Conservation (phyloP, 2,329 filamentous ascomycete genomes). For the Fusarium decemcellulare region DNA sequence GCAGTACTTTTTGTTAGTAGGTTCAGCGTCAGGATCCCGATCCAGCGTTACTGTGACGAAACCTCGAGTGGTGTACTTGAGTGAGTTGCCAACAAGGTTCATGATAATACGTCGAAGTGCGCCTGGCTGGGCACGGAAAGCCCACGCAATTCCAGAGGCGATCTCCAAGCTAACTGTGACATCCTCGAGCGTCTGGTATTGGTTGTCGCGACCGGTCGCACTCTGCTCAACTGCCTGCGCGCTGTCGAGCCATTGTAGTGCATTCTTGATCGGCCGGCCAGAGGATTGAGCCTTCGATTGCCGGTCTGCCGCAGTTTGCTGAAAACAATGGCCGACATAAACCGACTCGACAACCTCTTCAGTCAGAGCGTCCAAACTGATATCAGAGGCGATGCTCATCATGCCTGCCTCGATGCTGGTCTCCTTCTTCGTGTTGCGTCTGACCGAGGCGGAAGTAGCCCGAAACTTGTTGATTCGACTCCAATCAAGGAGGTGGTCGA, state of each 20-base stretch:
- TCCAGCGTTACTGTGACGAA: constrained; percentile 46
- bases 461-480: constrained; percentile 66
- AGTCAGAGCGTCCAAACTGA: constrained; percentile 54
- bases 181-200: constrained; percentile 5
- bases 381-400: constrained; percentile 31
- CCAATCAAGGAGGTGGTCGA: constrained; percentile 68
- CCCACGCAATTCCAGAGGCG: constrained; percentile 63
- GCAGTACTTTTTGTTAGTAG: constrained; percentile 37
- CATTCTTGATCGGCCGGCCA: constrained; percentile 32
- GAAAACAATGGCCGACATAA: constrained; percentile 52
- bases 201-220: not conserved
- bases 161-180: constrained; percentile 54
- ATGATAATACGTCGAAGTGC: constrained; percentile 68
- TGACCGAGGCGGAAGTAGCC: no score
- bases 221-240: not conserved
- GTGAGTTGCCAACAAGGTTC: constrained; percentile 74
- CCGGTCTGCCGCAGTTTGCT: no score
- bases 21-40: constrained; percentile 10
- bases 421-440: no score
- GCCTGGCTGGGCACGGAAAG: constrained; percentile 68
- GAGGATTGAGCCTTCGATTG: no score
- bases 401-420: constrained; percentile 20
- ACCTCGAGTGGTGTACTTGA: constrained; percentile 69
- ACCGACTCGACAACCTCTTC: constrained; percentile 65
- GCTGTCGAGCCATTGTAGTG: not conserved